Percentiles rank a stretch among this genome's conserved stretches.
phyloP scores from a whole-genome alignment of 768 basidiomycete species.

The Lentinula sp. region DNA sequence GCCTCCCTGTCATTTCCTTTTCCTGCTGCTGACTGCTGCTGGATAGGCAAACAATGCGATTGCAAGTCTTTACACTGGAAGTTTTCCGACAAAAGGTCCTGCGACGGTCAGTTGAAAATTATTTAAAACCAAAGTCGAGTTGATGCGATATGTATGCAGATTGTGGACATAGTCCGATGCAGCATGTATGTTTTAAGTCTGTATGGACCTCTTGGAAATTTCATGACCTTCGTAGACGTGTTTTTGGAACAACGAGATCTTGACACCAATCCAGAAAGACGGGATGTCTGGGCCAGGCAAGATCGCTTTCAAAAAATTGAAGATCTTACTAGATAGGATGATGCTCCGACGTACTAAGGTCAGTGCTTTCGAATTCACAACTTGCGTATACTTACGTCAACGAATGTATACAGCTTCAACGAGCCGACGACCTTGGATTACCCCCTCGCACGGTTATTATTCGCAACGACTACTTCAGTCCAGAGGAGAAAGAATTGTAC shows the following conservation, averaged over 20 bases:
- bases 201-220: neutral
- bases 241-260: conserved; percentile 95
- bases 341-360: conserved; percentile 93
- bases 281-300: conserved; percentile 79
- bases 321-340: conserved; percentile 84
- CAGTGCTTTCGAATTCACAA: neutral
- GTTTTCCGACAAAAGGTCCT: conserved; percentile 76
- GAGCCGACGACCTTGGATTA: conserved; percentile 92
- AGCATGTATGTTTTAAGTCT: conserved; percentile 40
- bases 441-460: conserved; percentile 90
- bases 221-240: conserved; percentile 52
- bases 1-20: conserved; percentile 15
- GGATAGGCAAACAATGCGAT: conserved; percentile 78
- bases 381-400: neutral
- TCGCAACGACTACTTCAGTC: conserved; percentile 87
- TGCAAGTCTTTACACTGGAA: conserved; percentile 97
- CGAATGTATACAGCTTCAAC: conserved; percentile 57
- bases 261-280: conserved; percentile 91
- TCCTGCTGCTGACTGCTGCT: neutral
- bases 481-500: conserved; percentile 95
- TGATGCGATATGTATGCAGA: conserved; percentile 32
- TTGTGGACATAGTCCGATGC: conserved; percentile 83
- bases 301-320: conserved; percentile 87
- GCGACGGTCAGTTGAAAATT: conserved; percentile 58
- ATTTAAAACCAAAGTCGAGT: neutral